These are phyloP conservation scores for Penicillium sp. DNA, from an alignment of 2,329 filamentous ascomycete species.

Conservation along the genomic window DNA sequence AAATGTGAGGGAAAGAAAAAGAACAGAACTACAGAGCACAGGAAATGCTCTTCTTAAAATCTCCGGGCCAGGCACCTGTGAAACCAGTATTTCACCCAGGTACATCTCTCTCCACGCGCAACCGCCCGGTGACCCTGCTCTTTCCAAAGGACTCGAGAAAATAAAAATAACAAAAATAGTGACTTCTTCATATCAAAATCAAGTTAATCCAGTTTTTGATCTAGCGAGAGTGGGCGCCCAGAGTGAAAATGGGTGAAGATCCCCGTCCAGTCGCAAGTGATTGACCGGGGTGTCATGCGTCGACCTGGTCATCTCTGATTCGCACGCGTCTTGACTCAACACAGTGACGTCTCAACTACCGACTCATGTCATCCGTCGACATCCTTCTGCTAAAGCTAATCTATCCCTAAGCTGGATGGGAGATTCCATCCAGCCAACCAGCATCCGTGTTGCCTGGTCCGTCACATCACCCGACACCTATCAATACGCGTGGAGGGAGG, in stretches of 20 bases:
- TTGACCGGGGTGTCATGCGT: slow-evolving; percentile 20
- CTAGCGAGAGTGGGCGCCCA: neutral
- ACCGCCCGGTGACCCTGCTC: slow-evolving; percentile 17
- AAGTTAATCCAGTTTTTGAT: slow-evolving; percentile 2
- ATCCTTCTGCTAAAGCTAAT: neutral
- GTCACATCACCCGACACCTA: slow-evolving; percentile 26
- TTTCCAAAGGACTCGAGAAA: slow-evolving; percentile 14
- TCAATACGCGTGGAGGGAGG: slow-evolving; percentile 14
- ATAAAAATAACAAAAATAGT: neutral
- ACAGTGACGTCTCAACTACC: slow-evolving; percentile 8
- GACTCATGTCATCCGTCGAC: slow-evolving; percentile 2
- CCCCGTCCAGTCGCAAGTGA: slow-evolving; percentile 13
- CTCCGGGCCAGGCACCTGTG: slow-evolving; percentile 17
- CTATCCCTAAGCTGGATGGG: neutral
- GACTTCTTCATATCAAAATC: slow-evolving; percentile 1
- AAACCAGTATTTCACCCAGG: slow-evolving; percentile 10
- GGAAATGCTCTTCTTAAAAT: neutral
- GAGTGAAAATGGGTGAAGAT: slow-evolving; percentile 11
- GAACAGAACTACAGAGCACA: neutral
- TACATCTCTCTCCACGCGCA: slow-evolving; percentile 17
- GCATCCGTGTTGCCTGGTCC: neutral
- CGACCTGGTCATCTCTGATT: slow-evolving; percentile 17
- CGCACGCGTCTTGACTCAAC: slow-evolving; percentile 13
- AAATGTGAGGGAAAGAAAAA: neutral
- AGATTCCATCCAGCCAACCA: neutral